Evolutionary conservation across 495 filamentous ascomycete species (phyloP), one percentile per base, ranked within the genome.

Genomic region (Poronia punctata): DNA sequence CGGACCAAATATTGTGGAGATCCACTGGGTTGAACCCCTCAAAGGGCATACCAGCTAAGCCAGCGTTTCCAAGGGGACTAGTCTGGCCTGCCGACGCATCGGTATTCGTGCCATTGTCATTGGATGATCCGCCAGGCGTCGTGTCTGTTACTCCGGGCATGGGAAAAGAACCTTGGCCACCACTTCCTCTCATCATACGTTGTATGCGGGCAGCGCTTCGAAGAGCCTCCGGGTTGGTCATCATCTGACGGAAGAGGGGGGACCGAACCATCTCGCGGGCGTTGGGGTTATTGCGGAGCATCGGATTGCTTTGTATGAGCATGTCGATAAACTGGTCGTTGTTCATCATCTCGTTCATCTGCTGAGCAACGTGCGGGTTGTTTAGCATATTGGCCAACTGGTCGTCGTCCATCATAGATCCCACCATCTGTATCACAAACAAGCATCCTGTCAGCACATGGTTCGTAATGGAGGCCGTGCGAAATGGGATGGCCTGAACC

Each of bases 301-400:
- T 80, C 7, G 93, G 93, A 57, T 89, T 93, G 35, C 82, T 75
- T 42, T 83, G 75, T 40, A 94, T 87, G 78, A 97, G 88, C 73
- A 89, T 82, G 47, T 96, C 86, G 47, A 97, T 75, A 57, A 97
- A 82, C 10, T 76, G 74, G 7, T 93, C 92, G 64, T 99, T 97
- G 53, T 88, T 81, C 48, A 99, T 78, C 20, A 90, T 88, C 63
- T 95, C 93, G 61, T 90, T 92, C 72, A 99, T 82, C 22, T 76
- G 80, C 20, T 83, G 80, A 45, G 83, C 77, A 34, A 93, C 79
- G 47, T 82, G 73, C 11, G 93, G 93, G 53, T 96, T 86, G 33
- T 80, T 78, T 32, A 99, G 79, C 81, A 95, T 87, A 30, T 76
- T 67, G 16, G 85, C 76, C 66, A 99, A 77, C 35, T 79, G 66